Base-by-base conservation (phyloP, 495 filamentous ascomycete genomes). In the Lindgomyces ingoldianus region DNA sequence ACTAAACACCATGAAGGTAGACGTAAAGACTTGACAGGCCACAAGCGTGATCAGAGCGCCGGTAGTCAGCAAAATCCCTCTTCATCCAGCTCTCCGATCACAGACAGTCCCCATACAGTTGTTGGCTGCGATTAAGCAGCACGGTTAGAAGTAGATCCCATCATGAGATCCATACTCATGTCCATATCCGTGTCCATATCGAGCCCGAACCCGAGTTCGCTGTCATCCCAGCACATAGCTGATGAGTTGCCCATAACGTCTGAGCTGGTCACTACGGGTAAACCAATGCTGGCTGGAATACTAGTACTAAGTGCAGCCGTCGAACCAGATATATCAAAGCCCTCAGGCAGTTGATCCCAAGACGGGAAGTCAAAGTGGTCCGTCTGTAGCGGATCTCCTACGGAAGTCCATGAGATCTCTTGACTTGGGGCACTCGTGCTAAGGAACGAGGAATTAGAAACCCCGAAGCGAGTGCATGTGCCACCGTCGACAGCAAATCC, bases 161-260 rank as follows among this genome's bases (percentile, higher is more conserved):
- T 53, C 19, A 26, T 48, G 19, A 36, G 39, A 45, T 63, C 63
- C 55, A 66, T 60, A 48, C 29, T 48, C 56, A 60, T 39, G n/a
- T 67, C 57, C 49, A 67, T 39, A 62, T 67, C 64, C 36, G 57
- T 49, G 25, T 64, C 60, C 51, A 62, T 24, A 53, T 62, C 59
- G 25, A 65, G 16, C 10, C 33, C 42, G 26, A 67, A 67, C 10
- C 21, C 29, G 21, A 61, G 26, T 16, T 62, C 57, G 22, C 25
- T 46, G 36, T 67, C 64, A 57, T 57, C 57, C 64, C 64, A 67
- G 2, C 14, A 2, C 47, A 4, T 39, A 18, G 9, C 61, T 27
- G 55, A 39, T 25, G 29, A 12, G 2, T 36, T 16, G 8, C 19
- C 22, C 33, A 26, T 30, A 25, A 21, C 46, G 6, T 11, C 56